Percentiles rank a stretch among this genome's conserved stretches.
These are phyloP conservation scores for Kernera saxatilis DNA, from an alignment of 345 rosid genomes.

Conservation along the genomic window DNA sequence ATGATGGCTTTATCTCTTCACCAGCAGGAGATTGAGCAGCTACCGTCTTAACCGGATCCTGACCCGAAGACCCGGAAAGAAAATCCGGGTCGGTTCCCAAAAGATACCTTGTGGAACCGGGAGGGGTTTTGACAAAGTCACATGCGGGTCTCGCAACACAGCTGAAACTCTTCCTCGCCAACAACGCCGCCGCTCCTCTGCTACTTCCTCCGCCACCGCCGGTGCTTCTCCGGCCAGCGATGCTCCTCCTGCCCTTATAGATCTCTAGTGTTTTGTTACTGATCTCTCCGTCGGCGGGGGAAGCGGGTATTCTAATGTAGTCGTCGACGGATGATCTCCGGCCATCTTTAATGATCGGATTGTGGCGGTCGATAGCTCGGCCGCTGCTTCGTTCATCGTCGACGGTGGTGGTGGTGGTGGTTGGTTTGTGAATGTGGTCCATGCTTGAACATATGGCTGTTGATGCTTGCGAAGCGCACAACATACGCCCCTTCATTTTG, in stretches of 20 bases:
- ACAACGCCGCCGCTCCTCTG: constrained; percentile 7
- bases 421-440: constrained; percentile 39
- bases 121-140: constrained; percentile 50
- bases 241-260: constrained; percentile 25
- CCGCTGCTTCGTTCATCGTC: constrained; percentile 38
- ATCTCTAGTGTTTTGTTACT: constrained; percentile 11
- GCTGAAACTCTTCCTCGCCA: constrained; percentile 39
- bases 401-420: constrained; percentile 11
- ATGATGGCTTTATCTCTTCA: background rate
- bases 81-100: constrained; percentile 39
- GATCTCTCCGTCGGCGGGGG: constrained; percentile 6
- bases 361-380: constrained; percentile 72
- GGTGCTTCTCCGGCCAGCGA: constrained; percentile 15
- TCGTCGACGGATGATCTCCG: constrained; percentile 36
- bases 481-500: constrained; percentile 23
- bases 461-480: constrained; percentile 76
- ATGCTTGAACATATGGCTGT: constrained; percentile 70
- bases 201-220: background rate
- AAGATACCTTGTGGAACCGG: constrained; percentile 67
- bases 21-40: background rate
- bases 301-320: constrained; percentile 23
- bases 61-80: constrained; percentile 39
- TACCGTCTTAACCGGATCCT: constrained; percentile 33
- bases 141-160: constrained; percentile 30
- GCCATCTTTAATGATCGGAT: constrained; percentile 67